Conservation (phyloP, 2,329 filamentous ascomycete species). For the Aspergillus jensenii region DNA sequence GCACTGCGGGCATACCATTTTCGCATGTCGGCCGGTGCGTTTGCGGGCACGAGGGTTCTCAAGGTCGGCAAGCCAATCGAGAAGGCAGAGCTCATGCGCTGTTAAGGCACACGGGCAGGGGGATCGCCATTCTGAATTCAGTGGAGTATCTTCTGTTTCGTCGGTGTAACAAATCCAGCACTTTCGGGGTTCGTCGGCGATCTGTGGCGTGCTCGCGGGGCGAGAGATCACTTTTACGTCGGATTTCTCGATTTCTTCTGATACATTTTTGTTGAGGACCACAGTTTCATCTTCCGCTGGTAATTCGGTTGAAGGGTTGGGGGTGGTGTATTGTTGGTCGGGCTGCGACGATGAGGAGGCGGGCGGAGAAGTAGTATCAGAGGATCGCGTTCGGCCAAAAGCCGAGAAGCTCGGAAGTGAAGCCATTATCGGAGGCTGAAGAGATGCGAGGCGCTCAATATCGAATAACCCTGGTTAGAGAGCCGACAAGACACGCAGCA, state of each 20-base stretch:
- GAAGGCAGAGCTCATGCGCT: conserved; percentile 84
- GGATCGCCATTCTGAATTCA: conserved; percentile 71
- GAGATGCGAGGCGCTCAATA: not conserved
- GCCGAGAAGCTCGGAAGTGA: conserved; percentile 34
- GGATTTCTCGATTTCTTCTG: conserved; percentile 16
- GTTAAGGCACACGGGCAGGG: conserved; percentile 89
- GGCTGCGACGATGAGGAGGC: conserved; percentile 11
- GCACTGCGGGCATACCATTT: conserved; percentile 84
- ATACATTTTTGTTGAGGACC: conserved; percentile 27
- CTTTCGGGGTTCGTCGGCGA: conserved; percentile 45
- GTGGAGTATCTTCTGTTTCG: conserved; percentile 61
- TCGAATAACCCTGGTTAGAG: conserved; percentile 3
- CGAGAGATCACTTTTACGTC: conserved; percentile 19
- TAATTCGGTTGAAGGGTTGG: conserved; percentile 14
- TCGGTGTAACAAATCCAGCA: conserved; percentile 72
- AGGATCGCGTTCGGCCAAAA: conserved; percentile 26
- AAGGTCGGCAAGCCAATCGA: conserved; percentile 91
- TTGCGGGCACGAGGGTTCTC: conserved; percentile 61
- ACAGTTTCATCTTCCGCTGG: conserved; percentile 32
- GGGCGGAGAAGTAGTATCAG: conserved; percentile 25
- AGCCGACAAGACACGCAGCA: conserved; percentile 6
- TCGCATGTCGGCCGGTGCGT: conserved; percentile 52
- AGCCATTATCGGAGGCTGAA: conserved; percentile 28
- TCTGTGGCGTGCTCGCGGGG: conserved; percentile 9
- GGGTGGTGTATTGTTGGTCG: not conserved